Conservation (phyloP, 441 rosid genomes). For the Flueggea neowawraea region DNA sequence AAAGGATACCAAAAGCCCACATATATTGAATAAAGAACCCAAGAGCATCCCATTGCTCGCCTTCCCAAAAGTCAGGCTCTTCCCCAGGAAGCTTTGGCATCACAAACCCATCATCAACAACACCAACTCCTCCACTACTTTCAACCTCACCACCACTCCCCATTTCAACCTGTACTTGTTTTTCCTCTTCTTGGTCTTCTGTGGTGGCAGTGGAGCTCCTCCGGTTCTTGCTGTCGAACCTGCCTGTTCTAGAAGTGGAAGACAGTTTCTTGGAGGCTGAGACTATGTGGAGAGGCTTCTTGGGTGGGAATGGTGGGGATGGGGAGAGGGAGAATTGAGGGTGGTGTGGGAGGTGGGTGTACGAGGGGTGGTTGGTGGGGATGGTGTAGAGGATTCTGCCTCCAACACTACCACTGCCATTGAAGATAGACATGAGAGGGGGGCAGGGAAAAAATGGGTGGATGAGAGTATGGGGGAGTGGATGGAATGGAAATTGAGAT, state of each 20-base stretch:
- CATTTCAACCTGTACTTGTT: constrained; percentile 16
- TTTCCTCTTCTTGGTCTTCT: constrained; percentile 27
- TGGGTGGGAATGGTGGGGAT: constrained; percentile 38
- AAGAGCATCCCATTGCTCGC: constrained; percentile 68
- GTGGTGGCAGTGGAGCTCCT: constrained; percentile 39
- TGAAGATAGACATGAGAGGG: constrained; percentile 43
- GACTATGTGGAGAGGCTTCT: constrained; percentile 49
- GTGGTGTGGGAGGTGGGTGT: constrained; percentile 14
- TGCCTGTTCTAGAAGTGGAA: constrained; percentile 23
- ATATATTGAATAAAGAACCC: constrained; percentile 82
- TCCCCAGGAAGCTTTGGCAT: constrained; percentile 60
- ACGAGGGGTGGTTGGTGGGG: constrained; percentile 20
- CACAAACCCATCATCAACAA: constrained; percentile 28
- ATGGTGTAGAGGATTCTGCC: constrained; percentile 27
- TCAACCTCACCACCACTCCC: too few relatives aligned
- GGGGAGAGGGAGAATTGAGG: constrained; percentile 20
- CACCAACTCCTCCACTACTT: constrained; percentile 10
- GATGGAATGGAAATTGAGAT: too few relatives aligned
- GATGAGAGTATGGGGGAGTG: too few relatives aligned
- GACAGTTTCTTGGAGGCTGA: too few relatives aligned
- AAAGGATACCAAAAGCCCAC: constrained; percentile 87
- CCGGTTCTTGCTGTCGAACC: constrained; percentile 68
- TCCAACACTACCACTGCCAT: constrained; percentile 36
- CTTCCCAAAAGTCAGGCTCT: constrained; percentile 77
- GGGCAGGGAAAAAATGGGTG: constrained; percentile 17